Conservation (phyloP, 1,284 basidiomycete genomes). For the Cryptococcus neoformans region DNA sequence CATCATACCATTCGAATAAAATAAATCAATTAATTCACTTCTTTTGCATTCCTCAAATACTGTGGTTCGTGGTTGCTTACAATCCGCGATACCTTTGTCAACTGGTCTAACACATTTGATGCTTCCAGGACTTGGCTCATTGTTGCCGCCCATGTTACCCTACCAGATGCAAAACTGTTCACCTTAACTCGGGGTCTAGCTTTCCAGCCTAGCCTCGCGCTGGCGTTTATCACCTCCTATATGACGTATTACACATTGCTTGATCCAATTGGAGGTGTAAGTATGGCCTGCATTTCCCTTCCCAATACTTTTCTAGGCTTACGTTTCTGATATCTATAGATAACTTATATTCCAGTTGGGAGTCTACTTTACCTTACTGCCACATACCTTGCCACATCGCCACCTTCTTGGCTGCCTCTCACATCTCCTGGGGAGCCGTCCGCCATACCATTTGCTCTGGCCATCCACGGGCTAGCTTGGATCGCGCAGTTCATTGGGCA, state of each 20-base stretch:
- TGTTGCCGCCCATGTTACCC: conserved; percentile 11
- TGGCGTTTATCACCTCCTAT: conserved; percentile 59
- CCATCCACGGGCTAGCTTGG: conserved; percentile 66
- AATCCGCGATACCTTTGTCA: neutral
- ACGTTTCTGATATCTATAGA: neutral
- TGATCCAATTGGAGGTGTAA: conserved; percentile 73
- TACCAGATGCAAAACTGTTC: conserved; percentile 1
- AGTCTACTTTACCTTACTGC: conserved; percentile 22
- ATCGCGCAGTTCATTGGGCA: conserved; percentile 82
- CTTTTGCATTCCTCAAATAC: conserved; percentile 71
- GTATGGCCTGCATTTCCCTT: conserved; percentile 52
- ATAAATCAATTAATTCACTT: conserved; percentile 78
- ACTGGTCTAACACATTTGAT: conserved; percentile 1
- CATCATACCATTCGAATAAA: conserved; percentile 78
- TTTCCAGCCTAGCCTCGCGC: conserved; percentile 65
- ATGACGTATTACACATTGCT: conserved; percentile 70
- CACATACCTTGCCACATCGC: conserved; percentile 52
- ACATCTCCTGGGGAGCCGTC: conserved; percentile 39
- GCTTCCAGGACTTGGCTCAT: conserved; percentile 19
- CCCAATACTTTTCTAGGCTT: neutral
- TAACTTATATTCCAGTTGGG: conserved; percentile 16
- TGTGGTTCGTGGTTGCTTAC: conserved; percentile 60
- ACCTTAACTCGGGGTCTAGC: conserved; percentile 55
- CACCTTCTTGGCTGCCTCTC: conserved; percentile 55
- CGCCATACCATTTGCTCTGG: conserved; percentile 23